Base-by-base conservation (phyloP, 2,329 filamentous ascomycete species). In the Hymenoscyphus linearis region DNA sequence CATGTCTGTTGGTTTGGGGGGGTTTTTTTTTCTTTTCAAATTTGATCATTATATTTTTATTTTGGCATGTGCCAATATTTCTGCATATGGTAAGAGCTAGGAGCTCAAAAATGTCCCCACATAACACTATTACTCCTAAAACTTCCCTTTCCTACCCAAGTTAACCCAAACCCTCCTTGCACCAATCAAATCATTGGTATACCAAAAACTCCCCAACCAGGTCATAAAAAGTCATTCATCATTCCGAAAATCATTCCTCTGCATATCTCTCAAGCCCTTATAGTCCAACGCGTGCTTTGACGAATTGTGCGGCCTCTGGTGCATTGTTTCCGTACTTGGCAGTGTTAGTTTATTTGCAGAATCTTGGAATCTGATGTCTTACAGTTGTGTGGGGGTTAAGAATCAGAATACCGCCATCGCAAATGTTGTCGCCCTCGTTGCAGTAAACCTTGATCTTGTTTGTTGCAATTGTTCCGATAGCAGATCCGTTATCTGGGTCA, bases 391-490 rank as follows among this genome's bases (percentile, higher is more conserved):
- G 57, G 10, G 44, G 26, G 14, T n/a, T 13, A 3, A 53, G 18
- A 7, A 59, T 37, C 18, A 53, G 36, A 34, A 52, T 34, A 2
- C 57, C 57, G 9, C 57, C 54, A 13, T 60, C 55, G 53, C 68
- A 70, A n/a, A 69, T 69, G 47, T 67, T 63, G 47, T 70, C 68
- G 5, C 60, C 63, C 2, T 44, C 5, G 58, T 69, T 66, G 36
- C 68, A 70, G 36, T 69, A 63, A 10, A 69, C 59, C 12, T 61
- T 34, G 2, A 63, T 62, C 18, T 68, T 68, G 6, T 55, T n/a
- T 3, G 62, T 52, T 12, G 60, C n/a, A 16, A 61, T 58, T 31
- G 52, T 57, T 6, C 57, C 59, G 12, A 68, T 63, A 2, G 66
- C 52, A 7, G 63, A 25, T 36, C 68, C 67, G 35, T 68, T 40